These are phyloP conservation scores for Plasmodium berghei DNA, from an alignment of 169 alveolate species.

Conservation along the genomic window DNA sequence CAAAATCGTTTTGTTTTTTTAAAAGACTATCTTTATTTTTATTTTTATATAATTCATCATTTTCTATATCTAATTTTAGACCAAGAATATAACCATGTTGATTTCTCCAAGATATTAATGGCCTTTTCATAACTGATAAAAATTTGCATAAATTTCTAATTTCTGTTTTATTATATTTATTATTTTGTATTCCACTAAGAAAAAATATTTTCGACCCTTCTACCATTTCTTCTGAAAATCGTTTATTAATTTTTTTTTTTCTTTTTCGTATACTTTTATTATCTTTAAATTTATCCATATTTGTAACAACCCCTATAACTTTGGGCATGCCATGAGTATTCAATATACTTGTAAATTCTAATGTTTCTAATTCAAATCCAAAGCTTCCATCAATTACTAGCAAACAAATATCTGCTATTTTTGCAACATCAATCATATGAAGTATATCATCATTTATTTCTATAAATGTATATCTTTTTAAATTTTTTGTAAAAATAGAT, in stretches of 20 bases:
- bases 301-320: conserved; percentile 97
- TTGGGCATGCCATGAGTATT: conserved; percentile 95
- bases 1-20: too few relatives aligned
- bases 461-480: conserved; percentile 95
- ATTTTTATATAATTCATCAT: conserved; percentile 7
- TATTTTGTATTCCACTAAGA: conserved; percentile 95
- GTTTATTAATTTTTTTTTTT: conserved; percentile 95
- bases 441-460: conserved; percentile 97
- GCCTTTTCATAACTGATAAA: conserved; percentile 93
- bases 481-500: conserved; percentile 95
- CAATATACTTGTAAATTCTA: conserved; percentile 97
- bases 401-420: conserved; percentile 97
- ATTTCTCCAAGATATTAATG: conserved; percentile 94
- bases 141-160: conserved; percentile 95
- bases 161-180: conserved; percentile 94
- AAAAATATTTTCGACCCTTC: conserved; percentile 98
- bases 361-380: conserved; percentile 99
- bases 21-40: background rate
- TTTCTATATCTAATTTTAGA: conserved; percentile 92
- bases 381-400: conserved; percentile 96
- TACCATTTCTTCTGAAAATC: conserved; percentile 98
- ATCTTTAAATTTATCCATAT: conserved; percentile 95
- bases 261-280: conserved; percentile 94
- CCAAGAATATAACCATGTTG: conserved; percentile 97
- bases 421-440: conserved; percentile 97